These are phyloP conservation scores for Astrothelium macrocarpum DNA, from an alignment of 495 filamentous ascomycete species.

Conservation along the genomic window DNA sequence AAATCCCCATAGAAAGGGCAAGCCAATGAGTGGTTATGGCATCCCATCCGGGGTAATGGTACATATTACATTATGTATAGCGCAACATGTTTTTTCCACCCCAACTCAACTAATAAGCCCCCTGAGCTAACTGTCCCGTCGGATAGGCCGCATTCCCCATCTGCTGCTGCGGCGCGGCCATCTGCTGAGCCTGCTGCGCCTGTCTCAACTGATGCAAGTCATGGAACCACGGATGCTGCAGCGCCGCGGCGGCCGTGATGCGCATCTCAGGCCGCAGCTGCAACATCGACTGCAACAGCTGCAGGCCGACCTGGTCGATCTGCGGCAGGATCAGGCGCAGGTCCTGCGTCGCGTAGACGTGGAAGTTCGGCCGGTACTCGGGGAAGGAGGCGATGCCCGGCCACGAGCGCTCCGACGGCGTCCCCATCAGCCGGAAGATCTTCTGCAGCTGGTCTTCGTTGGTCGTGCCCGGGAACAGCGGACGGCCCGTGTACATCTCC, in stretches of 20 bases:
- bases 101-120: background rate
- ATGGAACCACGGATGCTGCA: conserved; percentile 85
- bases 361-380: conserved; percentile 90
- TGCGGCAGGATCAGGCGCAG: conserved; percentile 76
- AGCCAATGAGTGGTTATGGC: background rate
- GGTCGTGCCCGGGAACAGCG: conserved; percentile 87
- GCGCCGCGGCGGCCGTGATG: conserved; percentile 70
- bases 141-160: conserved; percentile 5
- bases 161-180: conserved; percentile 8
- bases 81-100: background rate
- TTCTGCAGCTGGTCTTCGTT: conserved; percentile 93
- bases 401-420: conserved; percentile 85
- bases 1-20: too few species aligned
- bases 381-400: conserved; percentile 81
- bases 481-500: conserved; percentile 91
- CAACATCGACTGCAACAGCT: conserved; percentile 80
- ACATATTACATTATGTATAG: background rate
- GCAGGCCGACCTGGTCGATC: conserved; percentile 76
- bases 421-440: conserved; percentile 97
- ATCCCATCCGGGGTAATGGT: background rate
- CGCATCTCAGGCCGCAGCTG: conserved; percentile 88
- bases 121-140: background rate
- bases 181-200: conserved; percentile 20
- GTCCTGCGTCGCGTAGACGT: conserved; percentile 91
- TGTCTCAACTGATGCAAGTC: conserved; percentile 48